phyloP scores from a whole-genome alignment of 371 early-diverging fungal species.

The Smittium culicis region DNA sequence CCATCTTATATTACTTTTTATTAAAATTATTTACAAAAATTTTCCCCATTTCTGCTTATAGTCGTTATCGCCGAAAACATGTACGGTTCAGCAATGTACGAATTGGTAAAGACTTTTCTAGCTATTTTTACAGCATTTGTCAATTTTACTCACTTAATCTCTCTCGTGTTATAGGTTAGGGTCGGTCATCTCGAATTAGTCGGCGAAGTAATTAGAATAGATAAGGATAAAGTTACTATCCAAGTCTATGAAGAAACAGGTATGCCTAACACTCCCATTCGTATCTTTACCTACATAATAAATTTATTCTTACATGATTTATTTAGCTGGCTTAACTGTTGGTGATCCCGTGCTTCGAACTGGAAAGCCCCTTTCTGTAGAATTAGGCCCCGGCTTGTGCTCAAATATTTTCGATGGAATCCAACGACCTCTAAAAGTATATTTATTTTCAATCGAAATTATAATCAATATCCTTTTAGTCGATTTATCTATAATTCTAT shows the following conservation, averaged over 20 bases:
- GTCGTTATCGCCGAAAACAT: conserved; percentile 99
- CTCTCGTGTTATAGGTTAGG: conserved; percentile 34
- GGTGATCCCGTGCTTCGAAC: conserved; percentile 98
- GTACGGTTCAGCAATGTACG: conserved; percentile 99
- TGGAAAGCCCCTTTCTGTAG: conserved; percentile 97
- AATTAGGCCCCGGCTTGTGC: conserved; percentile 98
- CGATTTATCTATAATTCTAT: too few relatives aligned
- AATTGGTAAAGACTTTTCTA: conserved; percentile 55
- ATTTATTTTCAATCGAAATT: too few relatives aligned
- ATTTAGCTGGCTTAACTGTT: conserved; percentile 88
- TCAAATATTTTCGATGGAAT: conserved; percentile 99
- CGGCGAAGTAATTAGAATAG: conserved; percentile 99
- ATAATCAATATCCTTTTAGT: not conserved
- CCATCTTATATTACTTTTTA: conserved; percentile 8
- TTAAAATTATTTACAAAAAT: not conserved
- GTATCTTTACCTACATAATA: not conserved
- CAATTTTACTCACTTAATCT: not conserved
- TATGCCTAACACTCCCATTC: conserved; percentile 18
- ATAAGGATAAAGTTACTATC: conserved; percentile 96
- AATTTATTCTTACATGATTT: not conserved
- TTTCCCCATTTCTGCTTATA: conserved; percentile 17
- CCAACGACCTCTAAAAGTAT: conserved; percentile 84
- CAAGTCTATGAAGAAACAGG: conserved; percentile 99
- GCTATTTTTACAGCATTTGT: not conserved
- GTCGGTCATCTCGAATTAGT: conserved; percentile 96